These are phyloP conservation scores for Yarrowia yakushimensis DNA, from an alignment of 805 yeast species.

Conservation along the genomic window DNA sequence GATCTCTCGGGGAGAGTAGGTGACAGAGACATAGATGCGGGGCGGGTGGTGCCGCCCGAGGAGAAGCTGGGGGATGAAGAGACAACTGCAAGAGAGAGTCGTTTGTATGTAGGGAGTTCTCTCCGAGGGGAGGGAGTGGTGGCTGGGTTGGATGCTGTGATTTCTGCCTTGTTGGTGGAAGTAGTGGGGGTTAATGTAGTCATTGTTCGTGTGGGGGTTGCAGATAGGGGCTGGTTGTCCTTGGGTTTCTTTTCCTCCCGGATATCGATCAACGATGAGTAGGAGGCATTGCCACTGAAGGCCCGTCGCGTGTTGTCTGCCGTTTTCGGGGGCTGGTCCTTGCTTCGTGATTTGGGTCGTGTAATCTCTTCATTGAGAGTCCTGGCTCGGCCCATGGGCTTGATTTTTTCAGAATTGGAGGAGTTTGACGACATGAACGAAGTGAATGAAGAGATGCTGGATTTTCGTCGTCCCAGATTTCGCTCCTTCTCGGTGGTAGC, in stretches of 20 bases:
- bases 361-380: neutral
- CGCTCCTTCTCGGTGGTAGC: neutral
- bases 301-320: neutral
- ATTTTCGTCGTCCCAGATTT: slow-evolving; percentile 6
- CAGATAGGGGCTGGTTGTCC: neutral
- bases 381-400: neutral
- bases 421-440: slow-evolving; percentile 7
- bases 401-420: slow-evolving; percentile 6
- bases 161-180: neutral
- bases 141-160: neutral
- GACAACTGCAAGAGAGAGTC: neutral
- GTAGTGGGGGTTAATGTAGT: neutral
- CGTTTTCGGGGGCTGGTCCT: neutral
- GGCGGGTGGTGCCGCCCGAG: neutral
- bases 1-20: slow-evolving; percentile 8
- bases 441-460: slow-evolving; percentile 15
- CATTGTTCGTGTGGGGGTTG: neutral
- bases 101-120: neutral
- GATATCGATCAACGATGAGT: slow-evolving; percentile 17
- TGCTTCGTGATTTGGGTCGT: neutral
- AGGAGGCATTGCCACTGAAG: neutral
- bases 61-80: neutral
- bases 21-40: slow-evolving; percentile 21
- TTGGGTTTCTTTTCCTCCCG: neutral
- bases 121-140: neutral